Evolutionary conservation across 805 yeast genomes (phyloP), one percentile per base, ranked within the genome.

Genomic region (Teunomyces pallodes): DNA sequence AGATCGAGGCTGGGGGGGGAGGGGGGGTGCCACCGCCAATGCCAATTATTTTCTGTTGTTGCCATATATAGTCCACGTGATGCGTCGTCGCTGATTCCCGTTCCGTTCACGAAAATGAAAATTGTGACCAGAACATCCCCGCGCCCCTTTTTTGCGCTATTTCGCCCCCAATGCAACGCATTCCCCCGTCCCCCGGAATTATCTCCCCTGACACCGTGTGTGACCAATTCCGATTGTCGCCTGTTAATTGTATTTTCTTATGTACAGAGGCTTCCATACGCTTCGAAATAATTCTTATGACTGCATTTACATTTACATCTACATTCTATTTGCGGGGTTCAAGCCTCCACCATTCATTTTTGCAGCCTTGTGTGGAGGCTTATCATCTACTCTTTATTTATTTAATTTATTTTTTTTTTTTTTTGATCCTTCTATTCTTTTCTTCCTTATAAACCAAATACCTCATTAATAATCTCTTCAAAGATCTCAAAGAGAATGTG

Each of bases 401-500:
- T 4, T 17, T 17, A 3, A 17, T 17, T 17, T 1, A 3, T 4
- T 20, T 20, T 20, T 20, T 20, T 20, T 20, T 20, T 3, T 17
- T 17, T 17, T 3, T 17, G 17, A 16, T 2, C 17, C 3, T 17
- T 17, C 17, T 17, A 17, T 3, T 17, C 17, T 17, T 17, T 17
- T 20, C 24, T 20, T 20, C 6, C 24, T 33, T 13, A 33, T 13
- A 14, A 16, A 4, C 16, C 17, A 48, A 80, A 79, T 1, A 82
- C 29, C 31, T 75, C 83, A 14, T 65, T 71, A 1, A 86, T 35
- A 0, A 83, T 36, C 41, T 77, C 76, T 50, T 90, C 96, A 13
- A 87, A 53, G 0, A 87, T 36, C 41, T 78, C 76, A 46, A 81
- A 76, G 0, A 85, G 58, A 47, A 91, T 62, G 57, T 86, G 88